Conservation (phyloP, 106 monocot species). For the Hemerocallis citrina region DNA sequence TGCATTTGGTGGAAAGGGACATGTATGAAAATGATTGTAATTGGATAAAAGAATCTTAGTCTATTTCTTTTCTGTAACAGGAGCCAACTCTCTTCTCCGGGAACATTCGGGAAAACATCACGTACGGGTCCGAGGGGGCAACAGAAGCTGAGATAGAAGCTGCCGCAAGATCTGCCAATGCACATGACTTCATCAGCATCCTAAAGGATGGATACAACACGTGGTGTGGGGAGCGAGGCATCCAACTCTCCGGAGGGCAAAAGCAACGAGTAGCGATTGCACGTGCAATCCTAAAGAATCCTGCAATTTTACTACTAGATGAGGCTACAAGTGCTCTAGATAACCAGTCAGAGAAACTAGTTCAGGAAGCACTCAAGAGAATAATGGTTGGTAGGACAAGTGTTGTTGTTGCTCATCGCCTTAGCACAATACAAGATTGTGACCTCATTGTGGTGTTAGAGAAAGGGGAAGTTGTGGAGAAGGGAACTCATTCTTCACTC, state of each 20-base stretch:
- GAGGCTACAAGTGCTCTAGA: slow-evolving; percentile 25
- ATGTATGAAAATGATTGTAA: no score
- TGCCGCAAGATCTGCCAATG: slow-evolving; percentile 19
- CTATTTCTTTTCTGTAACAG: no score
- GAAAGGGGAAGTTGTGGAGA: slow-evolving; percentile 45
- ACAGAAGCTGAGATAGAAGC: slow-evolving; percentile 12
- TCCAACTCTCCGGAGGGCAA: slow-evolving; percentile 27
- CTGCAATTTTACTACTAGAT: slow-evolving; percentile 16
- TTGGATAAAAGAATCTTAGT: no score
- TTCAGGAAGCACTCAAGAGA: slow-evolving; percentile 20
- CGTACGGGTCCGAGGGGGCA: slow-evolving; percentile 7
- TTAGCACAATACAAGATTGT: slow-evolving; percentile 16
- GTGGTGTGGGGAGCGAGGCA: slow-evolving; percentile 9
- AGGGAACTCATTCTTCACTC: slow-evolving; percentile 46
- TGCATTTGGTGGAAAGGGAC: no score
- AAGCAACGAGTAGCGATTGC: slow-evolving; percentile 25
- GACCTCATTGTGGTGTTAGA: slow-evolving; percentile 42
- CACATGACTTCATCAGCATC: slow-evolving; percentile 18
- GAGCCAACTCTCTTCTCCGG: slow-evolving; percentile 45
- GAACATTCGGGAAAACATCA: slow-evolving; percentile 19
- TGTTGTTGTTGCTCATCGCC: slow-evolving; percentile 23
- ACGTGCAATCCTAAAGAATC: slow-evolving; percentile 18
- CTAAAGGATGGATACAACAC: slow-evolving; percentile 21
- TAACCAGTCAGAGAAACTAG: slow-evolving; percentile 14
- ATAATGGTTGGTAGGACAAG: slow-evolving; percentile 18